Evolutionary conservation across 768 basidiomycete genomes (phyloP), one percentile per base, ranked within the genome.

Genomic region (Paxillus involutus): DNA sequence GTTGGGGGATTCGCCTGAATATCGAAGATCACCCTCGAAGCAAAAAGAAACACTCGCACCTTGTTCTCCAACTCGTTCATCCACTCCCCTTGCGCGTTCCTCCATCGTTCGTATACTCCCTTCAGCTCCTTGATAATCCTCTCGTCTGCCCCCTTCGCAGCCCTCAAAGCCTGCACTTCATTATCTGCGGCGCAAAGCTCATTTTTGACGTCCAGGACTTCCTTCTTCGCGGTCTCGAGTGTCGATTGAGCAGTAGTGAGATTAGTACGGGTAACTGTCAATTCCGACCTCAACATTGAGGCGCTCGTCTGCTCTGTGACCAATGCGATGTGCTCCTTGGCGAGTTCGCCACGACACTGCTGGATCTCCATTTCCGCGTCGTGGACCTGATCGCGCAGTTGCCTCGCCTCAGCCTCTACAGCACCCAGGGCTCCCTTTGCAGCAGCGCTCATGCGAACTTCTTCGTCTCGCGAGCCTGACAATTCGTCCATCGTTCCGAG

Each of bases 51-150:
- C 48, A 55, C 40, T 66, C 72, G 47, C 56, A 77, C 77, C 73
- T 73, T 70, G 39, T 11, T 32, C 4, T 74, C 71, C 36, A 76
- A 48, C 56, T 72, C 71, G 19, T 61, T 63, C 52, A 78, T 59
- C 30, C 64, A 67, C 21, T 71, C 63, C 60, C 65, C 58, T 54
- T 78, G 74, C 7, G 57, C 52, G n/a, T 71, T 65, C 13, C 65
- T 68, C 46, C 76, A 57, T 33, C 60, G 58, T 19, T 63, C 62
- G 49, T 73, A 73, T 10, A 62, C 55, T 0, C 61, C 59, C 52
- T 71, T 71, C 51, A 79, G 63, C 16, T 50, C 61, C 32, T 65
- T 57, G 24, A 79, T 76, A 6, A 68, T 74, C 32, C 48, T 55
- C 49, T 71, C 73, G 53, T 78, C 73, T 3, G 61, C 68, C 33